phyloP scores from a whole-genome alignment of 2,329 filamentous ascomycete genomes.

The Paecilomyces sp. region DNA sequence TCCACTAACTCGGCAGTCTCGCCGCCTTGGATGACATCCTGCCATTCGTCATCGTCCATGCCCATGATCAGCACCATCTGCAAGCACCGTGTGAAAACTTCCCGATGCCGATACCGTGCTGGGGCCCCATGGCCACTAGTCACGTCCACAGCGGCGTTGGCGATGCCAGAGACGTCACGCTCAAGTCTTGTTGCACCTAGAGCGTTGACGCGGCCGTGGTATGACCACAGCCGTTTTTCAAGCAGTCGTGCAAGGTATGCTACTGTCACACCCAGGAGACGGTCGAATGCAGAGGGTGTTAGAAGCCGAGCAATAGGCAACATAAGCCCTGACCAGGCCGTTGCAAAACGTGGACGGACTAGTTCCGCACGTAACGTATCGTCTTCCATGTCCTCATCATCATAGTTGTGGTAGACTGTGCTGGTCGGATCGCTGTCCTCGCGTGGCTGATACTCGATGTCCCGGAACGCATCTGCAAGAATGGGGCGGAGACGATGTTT shows the following conservation, averaged over 20 bases:
- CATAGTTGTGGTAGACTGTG: slow-evolving; percentile 36
- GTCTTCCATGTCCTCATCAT: slow-evolving; percentile 18
- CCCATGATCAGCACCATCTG: slow-evolving; percentile 83
- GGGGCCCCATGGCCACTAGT: slow-evolving; percentile 23
- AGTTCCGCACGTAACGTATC: slow-evolving; percentile 49
- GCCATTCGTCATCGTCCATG: slow-evolving; percentile 96
- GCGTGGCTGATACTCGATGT: slow-evolving; percentile 73
- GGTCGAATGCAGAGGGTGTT: slow-evolving; percentile 67
- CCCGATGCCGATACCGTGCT: slow-evolving; percentile 65
- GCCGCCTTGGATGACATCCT: slow-evolving; percentile 56
- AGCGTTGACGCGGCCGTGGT: slow-evolving; percentile 70
- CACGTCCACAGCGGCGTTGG: slow-evolving; percentile 42
- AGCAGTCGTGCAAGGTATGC: slow-evolving; percentile 69
- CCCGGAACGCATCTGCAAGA: slow-evolving; percentile 80
- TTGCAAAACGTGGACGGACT: slow-evolving; percentile 72
- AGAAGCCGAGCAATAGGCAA: slow-evolving; percentile 78
- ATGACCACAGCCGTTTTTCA: slow-evolving; percentile 80
- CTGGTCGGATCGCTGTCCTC: slow-evolving; percentile 39
- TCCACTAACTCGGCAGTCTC: slow-evolving; percentile 47
- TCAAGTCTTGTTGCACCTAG: slow-evolving; percentile 78
- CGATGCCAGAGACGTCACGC: slow-evolving; percentile 71
- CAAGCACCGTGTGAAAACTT: slow-evolving; percentile 65
- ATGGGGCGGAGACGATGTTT: slow-evolving; percentile 79
- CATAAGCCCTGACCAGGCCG: slow-evolving; percentile 79
- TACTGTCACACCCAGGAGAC: slow-evolving; percentile 67